These are phyloP conservation scores for Metschnikowia vanudenii DNA, from an alignment of 805 yeast species.

Conservation along the genomic window DNA sequence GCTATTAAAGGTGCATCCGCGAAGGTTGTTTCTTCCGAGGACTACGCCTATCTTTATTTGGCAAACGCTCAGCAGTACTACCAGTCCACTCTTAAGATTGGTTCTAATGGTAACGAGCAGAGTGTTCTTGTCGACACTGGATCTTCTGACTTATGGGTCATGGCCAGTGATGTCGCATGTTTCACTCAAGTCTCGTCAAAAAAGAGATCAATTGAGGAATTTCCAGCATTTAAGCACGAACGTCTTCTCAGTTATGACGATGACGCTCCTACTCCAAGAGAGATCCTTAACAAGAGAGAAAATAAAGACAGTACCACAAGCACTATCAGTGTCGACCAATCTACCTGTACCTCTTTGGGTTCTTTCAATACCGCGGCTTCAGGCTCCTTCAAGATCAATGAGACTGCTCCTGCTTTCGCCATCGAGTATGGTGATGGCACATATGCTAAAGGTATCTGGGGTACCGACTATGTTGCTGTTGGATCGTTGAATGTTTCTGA, in stretches of 20 bases:
- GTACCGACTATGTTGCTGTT: slow-evolving; percentile 54
- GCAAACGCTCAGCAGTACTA: too few relatives aligned
- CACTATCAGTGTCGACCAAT: not conserved
- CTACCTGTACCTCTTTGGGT: not conserved
- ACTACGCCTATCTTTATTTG: too few relatives aligned
- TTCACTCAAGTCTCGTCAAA: too few relatives aligned
- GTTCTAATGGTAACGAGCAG: slow-evolving; percentile 17
- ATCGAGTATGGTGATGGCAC: slow-evolving; percentile 50
- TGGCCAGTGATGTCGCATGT: slow-evolving; percentile 20
- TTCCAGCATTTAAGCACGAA: slow-evolving; percentile 1
- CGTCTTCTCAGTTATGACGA: not conserved
- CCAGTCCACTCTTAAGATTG: slow-evolving; percentile 11
- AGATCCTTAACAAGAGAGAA: too few relatives aligned
- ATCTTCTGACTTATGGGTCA: slow-evolving; percentile 47
- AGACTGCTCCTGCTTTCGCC: slow-evolving; percentile 28
- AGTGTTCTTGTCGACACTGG: slow-evolving; percentile 38
- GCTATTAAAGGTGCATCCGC: too few relatives aligned
- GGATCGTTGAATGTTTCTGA: slow-evolving; percentile 47
- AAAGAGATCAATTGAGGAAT: not conserved
- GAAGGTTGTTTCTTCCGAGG: too few relatives aligned
- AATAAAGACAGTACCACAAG: not conserved
- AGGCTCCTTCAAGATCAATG: not conserved
- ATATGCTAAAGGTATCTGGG: slow-evolving; percentile 52
- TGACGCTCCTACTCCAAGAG: not conserved
- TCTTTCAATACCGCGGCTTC: too few relatives aligned